A percentile compares a stretch with the other conserved stretches of the same genome.
Evolutionary conservation across 2,329 filamentous ascomycete species (phyloP).

Genomic region (Ascocoryne sarcoides): DNA sequence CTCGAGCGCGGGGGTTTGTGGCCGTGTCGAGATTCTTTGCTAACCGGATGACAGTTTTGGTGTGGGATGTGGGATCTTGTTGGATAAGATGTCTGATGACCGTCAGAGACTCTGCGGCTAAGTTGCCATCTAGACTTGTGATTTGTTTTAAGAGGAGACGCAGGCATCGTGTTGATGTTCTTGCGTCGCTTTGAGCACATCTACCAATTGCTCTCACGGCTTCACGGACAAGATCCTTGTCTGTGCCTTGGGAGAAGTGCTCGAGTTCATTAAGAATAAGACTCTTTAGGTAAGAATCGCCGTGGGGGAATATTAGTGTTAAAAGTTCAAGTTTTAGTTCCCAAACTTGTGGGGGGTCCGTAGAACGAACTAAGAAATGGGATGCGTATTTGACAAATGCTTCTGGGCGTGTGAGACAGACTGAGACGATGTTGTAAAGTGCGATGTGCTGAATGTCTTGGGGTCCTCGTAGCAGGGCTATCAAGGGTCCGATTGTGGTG

Average conservation of each 20-base stretch:
- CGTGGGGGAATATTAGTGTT: slow-evolving; percentile 83
- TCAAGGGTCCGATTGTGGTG: slow-evolving; percentile 69
- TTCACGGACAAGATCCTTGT: slow-evolving; percentile 74
- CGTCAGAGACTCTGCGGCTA: slow-evolving; percentile 88
- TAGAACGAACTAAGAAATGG: slow-evolving; percentile 79
- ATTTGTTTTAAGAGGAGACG: slow-evolving; percentile 79
- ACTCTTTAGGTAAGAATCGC: slow-evolving; percentile 65
- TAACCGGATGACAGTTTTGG: slow-evolving; percentile 76
- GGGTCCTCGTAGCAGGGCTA: slow-evolving; percentile 75
- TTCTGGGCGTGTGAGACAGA: slow-evolving; percentile 66
- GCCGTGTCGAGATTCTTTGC: slow-evolving; percentile 88
- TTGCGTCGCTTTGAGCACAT: slow-evolving; percentile 71
- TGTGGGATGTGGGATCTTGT: slow-evolving; percentile 72
- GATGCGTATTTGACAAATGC: slow-evolving; percentile 83
- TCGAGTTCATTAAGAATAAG: slow-evolving; percentile 88
- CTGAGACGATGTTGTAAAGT: slow-evolving; percentile 90
- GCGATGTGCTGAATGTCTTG: slow-evolving; percentile 85
- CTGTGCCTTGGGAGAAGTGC: slow-evolving; percentile 73
- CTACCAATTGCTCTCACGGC: slow-evolving; percentile 88
- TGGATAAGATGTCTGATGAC: slow-evolving; percentile 95
- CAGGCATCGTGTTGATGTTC: slow-evolving; percentile 70
- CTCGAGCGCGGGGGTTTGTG: slow-evolving; percentile 77
- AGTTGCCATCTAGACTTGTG: slow-evolving; percentile 73
- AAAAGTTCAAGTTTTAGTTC: slow-evolving; percentile 85
- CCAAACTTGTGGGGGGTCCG: slow-evolving; percentile 76